These are phyloP conservation scores for Brassica nigra DNA, from an alignment of 345 rosid species.

Conservation along the genomic window DNA sequence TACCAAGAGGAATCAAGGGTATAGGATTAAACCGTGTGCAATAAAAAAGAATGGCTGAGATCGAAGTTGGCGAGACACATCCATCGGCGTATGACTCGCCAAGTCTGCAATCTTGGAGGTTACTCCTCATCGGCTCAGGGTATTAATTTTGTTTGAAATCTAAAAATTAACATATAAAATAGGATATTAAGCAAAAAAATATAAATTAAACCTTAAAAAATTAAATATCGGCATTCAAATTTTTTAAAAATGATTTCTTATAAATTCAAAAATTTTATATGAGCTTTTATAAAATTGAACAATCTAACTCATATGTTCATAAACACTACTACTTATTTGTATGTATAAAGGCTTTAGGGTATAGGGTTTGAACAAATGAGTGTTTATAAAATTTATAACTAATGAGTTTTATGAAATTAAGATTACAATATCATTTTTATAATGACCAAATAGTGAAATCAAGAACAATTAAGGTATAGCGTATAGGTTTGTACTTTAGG, in stretches of 20 bases:
- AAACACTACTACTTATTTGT: too few species aligned
- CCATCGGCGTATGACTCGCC: background rate
- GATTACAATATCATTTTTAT: background rate
- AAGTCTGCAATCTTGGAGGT: background rate
- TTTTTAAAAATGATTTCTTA: background rate
- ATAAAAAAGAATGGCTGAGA: background rate
- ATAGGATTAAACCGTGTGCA: too few species aligned
- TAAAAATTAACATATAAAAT: too few species aligned
- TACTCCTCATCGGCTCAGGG: background rate
- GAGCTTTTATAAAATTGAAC: background rate
- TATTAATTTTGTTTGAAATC: background rate
- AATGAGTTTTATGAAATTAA: background rate
- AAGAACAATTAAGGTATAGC: background rate
- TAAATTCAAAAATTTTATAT: too few species aligned
- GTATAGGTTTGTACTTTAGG: background rate
- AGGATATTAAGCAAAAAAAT: background rate
- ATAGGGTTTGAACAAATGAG: background rate
- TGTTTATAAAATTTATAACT: background rate
- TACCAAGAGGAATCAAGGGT: too few species aligned
- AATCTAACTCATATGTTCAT: too few species aligned
- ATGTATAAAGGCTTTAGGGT: too few species aligned
- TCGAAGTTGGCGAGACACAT: background rate
- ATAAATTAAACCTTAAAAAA: background rate
- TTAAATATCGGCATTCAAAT: background rate
- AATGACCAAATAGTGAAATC: background rate